Evolutionary conservation across 2,329 filamentous ascomycete species (phyloP), one percentile per base, ranked within the genome.

Genomic region (Lasiodiplodia hormozganensis): DNA sequence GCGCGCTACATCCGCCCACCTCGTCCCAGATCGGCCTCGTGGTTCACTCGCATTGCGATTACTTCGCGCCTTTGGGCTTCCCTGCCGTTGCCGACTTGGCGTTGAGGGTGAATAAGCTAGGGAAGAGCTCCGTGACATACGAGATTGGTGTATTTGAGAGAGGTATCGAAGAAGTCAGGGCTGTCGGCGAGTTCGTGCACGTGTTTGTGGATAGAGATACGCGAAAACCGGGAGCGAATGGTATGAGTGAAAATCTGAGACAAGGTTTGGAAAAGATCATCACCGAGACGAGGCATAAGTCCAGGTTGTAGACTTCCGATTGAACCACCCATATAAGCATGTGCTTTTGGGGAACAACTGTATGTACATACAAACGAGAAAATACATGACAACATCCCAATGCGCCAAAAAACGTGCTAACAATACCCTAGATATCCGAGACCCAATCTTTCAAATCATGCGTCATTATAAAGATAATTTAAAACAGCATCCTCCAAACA

Each of bases 141-240:
- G 95, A 98, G 77, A 88, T 97, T 69, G 96, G 89, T 0, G 85
- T 98, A 1, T 98, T 97, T 75, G 90, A 93, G 76, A 85, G 87
- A 69, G 92, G 90, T 0, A 82, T 89, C 2, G 88, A 92, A 1
- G 83, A 86, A 23, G 92, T 96, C 11, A 93, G 91, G 76, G 93
- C 93, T 12, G 93, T 97, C 0, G 94, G 94, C 1, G 91, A 92
- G 73, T 94, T 96, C 76, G 86, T 93, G 16, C 94, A 97, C 77
- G 93, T 97, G 12, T 97, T 95, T 81, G 92, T 96, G n/a, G 88
- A 94, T 69, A 86, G 92, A 64, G 85, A 85, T 47, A 91, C 87
- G 18, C 88, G 90, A 72, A 87, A 89, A 70, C 92, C 93, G n/a
- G 86, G 84, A 28, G 79, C 82, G 34, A 81, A 84, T 28, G 92